Evolutionary conservation across 1,139 yeast species (phyloP).

Genomic region (Torulaspora globosa): DNA sequence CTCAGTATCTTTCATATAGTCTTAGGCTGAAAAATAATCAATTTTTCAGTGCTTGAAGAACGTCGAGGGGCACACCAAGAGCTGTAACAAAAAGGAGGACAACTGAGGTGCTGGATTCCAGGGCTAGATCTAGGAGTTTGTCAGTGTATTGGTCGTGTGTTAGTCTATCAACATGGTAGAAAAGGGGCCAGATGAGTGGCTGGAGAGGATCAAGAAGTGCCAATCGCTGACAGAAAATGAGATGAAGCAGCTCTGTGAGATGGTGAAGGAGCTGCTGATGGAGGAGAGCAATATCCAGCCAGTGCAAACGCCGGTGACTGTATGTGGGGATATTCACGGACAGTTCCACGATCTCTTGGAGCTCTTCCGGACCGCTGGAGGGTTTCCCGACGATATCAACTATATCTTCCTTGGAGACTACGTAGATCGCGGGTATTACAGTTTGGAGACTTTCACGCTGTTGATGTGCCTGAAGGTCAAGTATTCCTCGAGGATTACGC

Average conservation of each 20-base stretch:
- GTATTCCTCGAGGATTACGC: conserved; percentile 79
- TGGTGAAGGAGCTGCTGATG: conserved; percentile 84
- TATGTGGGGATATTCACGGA: conserved; percentile 98
- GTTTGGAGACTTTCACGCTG: conserved; percentile 85
- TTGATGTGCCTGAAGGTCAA: conserved; percentile 86
- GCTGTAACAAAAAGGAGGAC: background rate
- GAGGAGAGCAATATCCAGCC: conserved; percentile 96
- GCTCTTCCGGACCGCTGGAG: conserved; percentile 88
- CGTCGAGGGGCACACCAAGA: conserved; percentile 2
- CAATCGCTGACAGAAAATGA: conserved; percentile 85
- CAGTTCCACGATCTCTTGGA: conserved; percentile 94
- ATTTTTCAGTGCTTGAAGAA: background rate
- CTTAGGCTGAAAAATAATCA: background rate
- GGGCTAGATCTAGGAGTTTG: background rate
- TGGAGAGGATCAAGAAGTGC: conserved; percentile 88
- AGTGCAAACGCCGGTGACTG: conserved; percentile 95
- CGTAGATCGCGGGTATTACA: conserved; percentile 94
- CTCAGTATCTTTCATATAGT: background rate
- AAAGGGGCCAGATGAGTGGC: conserved; percentile 94
- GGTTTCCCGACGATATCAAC: conserved; percentile 75
- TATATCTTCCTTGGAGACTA: conserved; percentile 90
- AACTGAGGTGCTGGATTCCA: background rate
- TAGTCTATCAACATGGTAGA: conserved; percentile 48
- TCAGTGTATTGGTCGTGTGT: background rate
- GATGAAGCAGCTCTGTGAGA: conserved; percentile 94